phyloP scores from a whole-genome alignment of 805 yeast species.

The Zygoascus ofunaensis region DNA sequence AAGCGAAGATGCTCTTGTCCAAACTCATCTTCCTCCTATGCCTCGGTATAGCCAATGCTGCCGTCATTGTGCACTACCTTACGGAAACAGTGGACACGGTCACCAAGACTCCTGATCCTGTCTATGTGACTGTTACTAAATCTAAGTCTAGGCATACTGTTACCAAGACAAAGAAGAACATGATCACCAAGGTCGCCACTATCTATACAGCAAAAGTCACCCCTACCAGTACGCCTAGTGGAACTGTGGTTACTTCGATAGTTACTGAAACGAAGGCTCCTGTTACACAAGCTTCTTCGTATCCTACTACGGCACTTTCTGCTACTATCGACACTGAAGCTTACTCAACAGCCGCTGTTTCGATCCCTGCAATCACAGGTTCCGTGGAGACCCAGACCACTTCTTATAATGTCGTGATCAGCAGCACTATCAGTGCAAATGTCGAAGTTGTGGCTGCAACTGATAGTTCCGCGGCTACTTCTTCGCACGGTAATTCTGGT shows the following conservation, averaged over 20 bases:
- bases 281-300: slow-evolving; percentile 24
- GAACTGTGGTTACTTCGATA: slow-evolving; percentile 25
- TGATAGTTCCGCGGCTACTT: slow-evolving; percentile 5
- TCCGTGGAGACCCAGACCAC: background rate
- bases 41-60: background rate
- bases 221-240: slow-evolving; percentile 27
- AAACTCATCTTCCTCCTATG: background rate
- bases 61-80: background rate
- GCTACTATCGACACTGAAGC: slow-evolving; percentile 27
- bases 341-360: slow-evolving; percentile 19
- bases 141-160: slow-evolving; percentile 11
- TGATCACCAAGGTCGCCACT: slow-evolving; percentile 22
- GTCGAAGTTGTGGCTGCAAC: background rate
- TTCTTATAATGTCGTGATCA: background rate
- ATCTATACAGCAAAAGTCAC: slow-evolving; percentile 25
- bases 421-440: background rate
- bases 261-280: slow-evolving; percentile 26
- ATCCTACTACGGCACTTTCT: slow-evolving; percentile 25
- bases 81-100: slow-evolving; percentile 13
- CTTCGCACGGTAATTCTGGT: slow-evolving; percentile 1
- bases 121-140: slow-evolving; percentile 12
- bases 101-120: slow-evolving; percentile 5
- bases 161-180: slow-evolving; percentile 14
- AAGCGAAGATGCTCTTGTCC: background rate
- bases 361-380: slow-evolving; percentile 2